A percentile compares a stretch with the other conserved stretches of the same genome.
phyloP scores from a whole-genome alignment of 257 asterid species.

The Phtheirospermum japonicum region DNA sequence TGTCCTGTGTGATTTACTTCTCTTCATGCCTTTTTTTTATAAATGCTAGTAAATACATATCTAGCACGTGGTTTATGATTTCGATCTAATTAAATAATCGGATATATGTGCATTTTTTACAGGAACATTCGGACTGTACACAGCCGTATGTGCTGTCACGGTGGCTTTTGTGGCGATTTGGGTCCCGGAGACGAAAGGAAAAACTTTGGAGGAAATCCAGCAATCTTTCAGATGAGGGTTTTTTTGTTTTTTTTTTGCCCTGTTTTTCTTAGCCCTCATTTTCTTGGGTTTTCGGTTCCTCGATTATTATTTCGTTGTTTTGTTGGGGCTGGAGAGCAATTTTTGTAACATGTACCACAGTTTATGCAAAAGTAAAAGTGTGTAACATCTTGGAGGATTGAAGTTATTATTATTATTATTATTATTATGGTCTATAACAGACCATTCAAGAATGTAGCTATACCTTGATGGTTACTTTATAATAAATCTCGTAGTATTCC shows the following conservation, averaged over 20 bases:
- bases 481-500: neutral
- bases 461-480: neutral
- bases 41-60: no score
- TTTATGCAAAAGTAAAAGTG: neutral
- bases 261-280: neutral
- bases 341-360: conserved; percentile 16
- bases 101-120: conserved; percentile 14
- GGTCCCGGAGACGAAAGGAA: conserved; percentile 92
- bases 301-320: neutral
- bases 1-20: no score
- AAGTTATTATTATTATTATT: neutral
- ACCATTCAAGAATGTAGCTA: neutral
- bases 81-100: neutral
- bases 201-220: conserved; percentile 73
- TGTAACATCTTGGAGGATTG: neutral
- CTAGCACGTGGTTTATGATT: neutral
- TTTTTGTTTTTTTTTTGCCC: no score
- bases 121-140: conserved; percentile 53
- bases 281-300: conserved; percentile 11
- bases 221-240: conserved; percentile 44
- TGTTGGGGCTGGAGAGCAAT: neutral
- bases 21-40: no score
- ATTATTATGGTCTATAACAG: neutral
- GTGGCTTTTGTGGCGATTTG: conserved; percentile 52
- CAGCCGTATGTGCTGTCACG: conserved; percentile 36